Evolutionary conservation across 805 yeast genomes (phyloP), one percentile per base, ranked within the genome.

Genomic region (Candida vaughaniae): DNA sequence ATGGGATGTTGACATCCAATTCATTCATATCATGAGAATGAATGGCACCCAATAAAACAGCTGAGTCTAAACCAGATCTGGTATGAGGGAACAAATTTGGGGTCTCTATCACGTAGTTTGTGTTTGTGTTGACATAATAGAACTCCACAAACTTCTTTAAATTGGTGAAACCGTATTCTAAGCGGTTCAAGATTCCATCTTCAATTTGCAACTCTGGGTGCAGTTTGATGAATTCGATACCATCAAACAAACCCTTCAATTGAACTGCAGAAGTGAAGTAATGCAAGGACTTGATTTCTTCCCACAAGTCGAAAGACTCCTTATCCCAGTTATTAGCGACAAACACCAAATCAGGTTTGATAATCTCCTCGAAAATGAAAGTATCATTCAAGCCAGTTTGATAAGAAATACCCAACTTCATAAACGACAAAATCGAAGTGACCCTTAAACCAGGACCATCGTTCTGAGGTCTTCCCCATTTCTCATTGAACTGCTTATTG

Each of bases 381-480:
- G 59, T 48, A 17, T 43, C 36, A 39, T 48, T 41, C 25, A 46
- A 37, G 8, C 37, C 35, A 12, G 45, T 42, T 5, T 23, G 2
- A 16, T 17, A 36, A 3, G 35, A 16, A 18, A 39, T 31, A 2
- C 35, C 31, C 28, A 72, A 48, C 16, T 64, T 60, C 41, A 85
- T 48, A 53, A 77, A 85, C 43, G 73, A 73, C 25, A 76, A 58
- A 16, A 82, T 69, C 1, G 95, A 73, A 38, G 82, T 71, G 8
- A 80, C 72, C 49, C 97, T 72, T 39, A 91, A 68, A 1, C 95
- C 90, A 1, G 98, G 96, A 0, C 98, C 98, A 58, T 91, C 98
- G 42, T 88, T 75, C 61, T 91, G 98, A 1, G 98, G 98, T 48
- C 98, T 71, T 2, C 98, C 98, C 98, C 98, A 91, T 23, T 66